A percentile compares a stretch with the other conserved stretches of the same genome.
phyloP scores from a whole-genome alignment of 148 eudicot species.

The Selenicereus undatus region DNA sequence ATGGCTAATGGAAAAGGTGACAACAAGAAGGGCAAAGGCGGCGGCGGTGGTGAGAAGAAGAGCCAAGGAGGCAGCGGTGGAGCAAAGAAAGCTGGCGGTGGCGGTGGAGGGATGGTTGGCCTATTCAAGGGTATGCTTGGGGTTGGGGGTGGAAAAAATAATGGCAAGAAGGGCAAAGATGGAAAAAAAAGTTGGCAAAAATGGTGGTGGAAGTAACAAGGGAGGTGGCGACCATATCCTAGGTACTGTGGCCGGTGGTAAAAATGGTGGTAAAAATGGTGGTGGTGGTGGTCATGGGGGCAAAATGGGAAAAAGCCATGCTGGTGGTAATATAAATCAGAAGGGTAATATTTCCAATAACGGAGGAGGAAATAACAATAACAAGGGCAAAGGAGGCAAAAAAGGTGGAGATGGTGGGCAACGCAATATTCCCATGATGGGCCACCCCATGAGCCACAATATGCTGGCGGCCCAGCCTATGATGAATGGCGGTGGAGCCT shows the following conservation, averaged over 20 bases:
- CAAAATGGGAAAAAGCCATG: constrained; percentile 28
- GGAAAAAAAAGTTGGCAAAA: constrained; percentile 17
- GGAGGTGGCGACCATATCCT: background rate
- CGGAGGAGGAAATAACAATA: background rate
- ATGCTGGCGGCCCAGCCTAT: constrained; percentile 36
- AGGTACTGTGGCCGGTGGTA: background rate
- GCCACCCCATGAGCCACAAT: constrained; percentile 47
- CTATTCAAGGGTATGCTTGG: constrained; percentile 18
- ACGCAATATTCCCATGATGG: constrained; percentile 24
- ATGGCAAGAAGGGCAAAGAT: constrained; percentile 14
- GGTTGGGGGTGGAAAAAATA: constrained; percentile 13
- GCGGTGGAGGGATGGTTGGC: constrained; percentile 13
- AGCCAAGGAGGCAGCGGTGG: constrained; percentile 13
- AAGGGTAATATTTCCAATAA: constrained; percentile 11
- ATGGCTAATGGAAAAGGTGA: constrained; percentile 20
- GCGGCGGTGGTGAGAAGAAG: constrained; percentile 21
- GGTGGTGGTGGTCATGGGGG: background rate
- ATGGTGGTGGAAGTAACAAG: constrained; percentile 3
- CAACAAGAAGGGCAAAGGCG: constrained; percentile 27
- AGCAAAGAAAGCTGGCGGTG: background rate
- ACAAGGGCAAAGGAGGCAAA: constrained; percentile 12
- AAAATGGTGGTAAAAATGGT: background rate
- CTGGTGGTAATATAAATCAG: constrained; percentile 8
- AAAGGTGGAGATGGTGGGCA: constrained; percentile 27
- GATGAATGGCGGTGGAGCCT: constrained; percentile 20